Evolutionary conservation across 2,329 filamentous ascomycete species (phyloP), one percentile per base, ranked within the genome.

Genomic region (Cladosporium cucumerinum): DNA sequence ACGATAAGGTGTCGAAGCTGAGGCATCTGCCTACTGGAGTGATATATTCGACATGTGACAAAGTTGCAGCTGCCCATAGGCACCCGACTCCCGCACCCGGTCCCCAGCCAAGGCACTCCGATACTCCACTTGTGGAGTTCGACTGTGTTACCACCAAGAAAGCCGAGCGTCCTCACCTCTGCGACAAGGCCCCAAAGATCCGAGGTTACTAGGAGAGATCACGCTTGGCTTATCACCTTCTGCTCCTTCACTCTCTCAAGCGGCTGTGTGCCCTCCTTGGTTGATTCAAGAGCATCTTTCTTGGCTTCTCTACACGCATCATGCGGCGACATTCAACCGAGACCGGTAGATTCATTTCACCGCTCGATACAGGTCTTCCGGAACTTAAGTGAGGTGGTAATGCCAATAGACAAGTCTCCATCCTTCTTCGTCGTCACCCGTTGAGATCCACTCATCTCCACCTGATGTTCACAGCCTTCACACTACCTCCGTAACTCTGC

Each of bases 71-170:
- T 48, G 30, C 60, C 60, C 60, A 62, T 55, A 49, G 49, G 60
- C 60, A 55, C 49, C 59, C 59, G 59, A 61, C 48, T 61, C 46
- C 59, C 46, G 59, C 30, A 52, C 58, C 48, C 59, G 59, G 23
- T 25, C 21, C 46, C 59, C 46, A 51, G 59, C 59, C 59, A 61
- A 61, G 58, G 58, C 58, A 61, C 43, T 32, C 11, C 39, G 21
- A 43, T 23, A 36, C 59, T 61, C 59, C 46, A 43, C 48, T 5
- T 25, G 60, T 62, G 60, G 60, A 62, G 49, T 16, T 52, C 21
- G 14, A 25, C 21, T 14, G 32, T 28, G 34, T 11, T 34, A 26
- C n/a, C n/a, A 23, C 59, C 48, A 61, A 61, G 59, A 61, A 54
- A 46, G 60, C 60, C 49, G 49, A 62, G 60, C 32, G 60, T 55